A percentile compares a stretch with the other conserved stretches of the same genome.
Conservation (phyloP, 1,284 basidiomycete genomes). For the Microbotryum scabiosae region DNA sequence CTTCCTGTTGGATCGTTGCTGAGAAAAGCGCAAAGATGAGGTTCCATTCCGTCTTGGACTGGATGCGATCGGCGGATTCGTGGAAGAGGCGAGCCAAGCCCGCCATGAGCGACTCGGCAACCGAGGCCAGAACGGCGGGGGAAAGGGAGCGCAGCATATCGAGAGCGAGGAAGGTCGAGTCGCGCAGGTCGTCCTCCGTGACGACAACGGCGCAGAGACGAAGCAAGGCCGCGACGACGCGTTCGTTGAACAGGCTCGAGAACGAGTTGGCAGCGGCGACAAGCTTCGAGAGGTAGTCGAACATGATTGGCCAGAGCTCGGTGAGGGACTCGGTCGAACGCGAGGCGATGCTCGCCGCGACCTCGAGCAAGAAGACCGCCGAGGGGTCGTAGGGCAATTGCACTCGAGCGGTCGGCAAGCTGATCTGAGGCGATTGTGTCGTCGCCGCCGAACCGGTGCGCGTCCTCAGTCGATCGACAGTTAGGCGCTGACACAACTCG, state of each 20-base stretch:
- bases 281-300: slow-evolving; percentile 78
- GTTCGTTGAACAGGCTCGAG: slow-evolving; percentile 82
- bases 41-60: slow-evolving; percentile 94
- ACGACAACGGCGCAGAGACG: slow-evolving; percentile 70
- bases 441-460: not conserved
- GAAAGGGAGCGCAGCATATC: slow-evolving; percentile 80
- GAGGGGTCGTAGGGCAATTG: slow-evolving; percentile 83
- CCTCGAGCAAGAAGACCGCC: slow-evolving; percentile 86
- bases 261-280: slow-evolving; percentile 69
- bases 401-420: slow-evolving; percentile 35
- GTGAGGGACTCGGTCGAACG: slow-evolving; percentile 63
- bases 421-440: slow-evolving; percentile 37
- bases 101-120: slow-evolving; percentile 81
- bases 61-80: slow-evolving; percentile 61
- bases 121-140: slow-evolving; percentile 62
- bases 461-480: slow-evolving; percentile 52
- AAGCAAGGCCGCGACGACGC: slow-evolving; percentile 86
- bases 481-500: slow-evolving; percentile 75
- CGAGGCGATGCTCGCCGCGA: slow-evolving; percentile 77
- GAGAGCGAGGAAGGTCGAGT: slow-evolving; percentile 88
- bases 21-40: slow-evolving; percentile 82
- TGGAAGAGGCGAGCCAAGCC: slow-evolving; percentile 72
- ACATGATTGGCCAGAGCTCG: slow-evolving; percentile 84
- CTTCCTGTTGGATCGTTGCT: slow-evolving; percentile 75
- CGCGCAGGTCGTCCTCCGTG: slow-evolving; percentile 66